Evolutionary conservation across 805 yeast genomes (phyloP).

Genomic region (Saccharomycopsis schoenii): DNA sequence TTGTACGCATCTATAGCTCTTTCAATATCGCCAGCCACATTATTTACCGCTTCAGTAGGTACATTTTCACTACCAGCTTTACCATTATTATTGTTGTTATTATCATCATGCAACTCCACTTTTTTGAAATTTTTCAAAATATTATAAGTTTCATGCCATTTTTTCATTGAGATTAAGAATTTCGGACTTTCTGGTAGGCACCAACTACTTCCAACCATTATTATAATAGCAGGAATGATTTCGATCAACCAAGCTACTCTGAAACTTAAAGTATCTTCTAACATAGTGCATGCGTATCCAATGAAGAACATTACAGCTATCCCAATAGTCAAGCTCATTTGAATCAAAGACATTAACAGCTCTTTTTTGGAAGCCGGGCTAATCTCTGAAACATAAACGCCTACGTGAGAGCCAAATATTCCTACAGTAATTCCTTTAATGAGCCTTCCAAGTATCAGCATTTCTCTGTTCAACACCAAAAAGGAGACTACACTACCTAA

Average conservation of each 20-base stretch:
- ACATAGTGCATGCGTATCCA: constrained; percentile 35
- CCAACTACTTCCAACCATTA: constrained; percentile 31
- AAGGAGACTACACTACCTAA: constrained; percentile 37
- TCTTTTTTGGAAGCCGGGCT: constrained; percentile 40
- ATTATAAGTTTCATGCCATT: constrained; percentile 31
- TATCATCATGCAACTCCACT: constrained; percentile 7
- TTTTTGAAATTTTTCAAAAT: constrained; percentile 20
- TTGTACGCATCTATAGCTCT: constrained; percentile 23
- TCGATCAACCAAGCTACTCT: constrained; percentile 56
- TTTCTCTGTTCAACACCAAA: constrained; percentile 29
- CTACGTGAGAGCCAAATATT: constrained; percentile 42
- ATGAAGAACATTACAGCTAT: constrained; percentile 46
- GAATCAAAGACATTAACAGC: constrained; percentile 43
- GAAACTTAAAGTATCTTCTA: constrained; percentile 40
- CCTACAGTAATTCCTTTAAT: constrained; percentile 48
- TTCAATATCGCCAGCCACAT: constrained; percentile 14
- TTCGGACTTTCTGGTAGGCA: constrained; percentile 51
- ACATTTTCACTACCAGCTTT: constrained; percentile 3
- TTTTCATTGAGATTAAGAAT: constrained; percentile 36
- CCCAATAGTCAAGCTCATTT: constrained; percentile 48
- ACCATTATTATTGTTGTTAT: neutral
- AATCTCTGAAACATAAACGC: constrained; percentile 46
- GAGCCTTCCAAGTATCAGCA: constrained; percentile 39
- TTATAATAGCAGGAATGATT: constrained; percentile 37
- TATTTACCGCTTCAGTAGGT: constrained; percentile 11